phyloP scores from a whole-genome alignment of 2,329 filamentous ascomycete species.

The Diaporthe eres region DNA sequence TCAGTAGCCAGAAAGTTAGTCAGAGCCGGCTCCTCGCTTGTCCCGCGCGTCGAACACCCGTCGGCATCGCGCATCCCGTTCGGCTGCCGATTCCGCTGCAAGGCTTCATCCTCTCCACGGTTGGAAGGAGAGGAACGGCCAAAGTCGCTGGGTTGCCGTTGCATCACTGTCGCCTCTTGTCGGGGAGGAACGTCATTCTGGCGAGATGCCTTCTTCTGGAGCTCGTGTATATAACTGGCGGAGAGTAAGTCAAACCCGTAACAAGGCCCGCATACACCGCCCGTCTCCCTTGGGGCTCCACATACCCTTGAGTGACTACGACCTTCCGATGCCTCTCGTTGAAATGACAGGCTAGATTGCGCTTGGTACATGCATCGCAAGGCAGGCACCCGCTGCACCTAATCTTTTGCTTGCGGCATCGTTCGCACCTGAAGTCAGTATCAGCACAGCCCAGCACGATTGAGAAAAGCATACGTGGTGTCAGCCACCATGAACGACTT shows the following conservation, averaged over 20 bases:
- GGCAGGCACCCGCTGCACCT: constrained; percentile 58
- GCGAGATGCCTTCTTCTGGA: constrained; percentile 7
- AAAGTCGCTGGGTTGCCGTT: neutral
- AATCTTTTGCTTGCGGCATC: constrained; percentile 62
- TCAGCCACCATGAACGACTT: neutral
- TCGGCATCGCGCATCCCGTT: neutral
- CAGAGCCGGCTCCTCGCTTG: constrained; percentile 43
- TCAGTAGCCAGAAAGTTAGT: constrained; percentile 59
- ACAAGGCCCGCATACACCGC: too few relatives aligned
- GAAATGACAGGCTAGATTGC: constrained; percentile 57
- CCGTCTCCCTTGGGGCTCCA: neutral
- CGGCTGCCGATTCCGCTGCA: neutral
- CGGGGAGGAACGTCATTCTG: neutral
- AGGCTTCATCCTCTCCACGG: neutral
- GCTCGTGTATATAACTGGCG: constrained; percentile 11
- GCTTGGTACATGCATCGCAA: constrained; percentile 59
- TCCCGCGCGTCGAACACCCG: constrained; percentile 40
- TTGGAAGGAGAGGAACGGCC: neutral
- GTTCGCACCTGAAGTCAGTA: constrained; percentile 53
- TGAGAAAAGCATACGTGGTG: neutral
- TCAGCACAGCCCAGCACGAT: constrained; percentile 20
- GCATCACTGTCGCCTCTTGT: neutral
- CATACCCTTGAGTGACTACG: constrained; percentile 61
- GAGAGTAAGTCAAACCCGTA: neutral
- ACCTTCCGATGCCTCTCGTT: constrained; percentile 63